phyloP scores from a whole-genome alignment of 1,284 basidiomycete species.

The Heterobasidion occidentale region DNA sequence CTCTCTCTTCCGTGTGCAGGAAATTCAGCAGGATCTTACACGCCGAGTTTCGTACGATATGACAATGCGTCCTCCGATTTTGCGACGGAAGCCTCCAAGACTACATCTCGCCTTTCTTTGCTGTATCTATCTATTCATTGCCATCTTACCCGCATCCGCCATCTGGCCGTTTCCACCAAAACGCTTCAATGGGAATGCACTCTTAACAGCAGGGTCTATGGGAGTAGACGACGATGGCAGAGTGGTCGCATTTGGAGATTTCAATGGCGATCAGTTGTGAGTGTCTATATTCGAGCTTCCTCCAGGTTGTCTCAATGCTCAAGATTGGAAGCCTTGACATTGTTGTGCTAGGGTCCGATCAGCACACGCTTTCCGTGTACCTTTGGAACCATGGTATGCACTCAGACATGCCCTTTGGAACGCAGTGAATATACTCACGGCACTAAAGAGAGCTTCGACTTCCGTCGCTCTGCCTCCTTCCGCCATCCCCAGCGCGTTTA shows the following conservation, averaged over 20 bases:
- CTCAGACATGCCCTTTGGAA: background rate
- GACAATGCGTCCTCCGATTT: background rate
- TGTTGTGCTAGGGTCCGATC: constrained; percentile 66
- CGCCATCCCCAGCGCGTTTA: constrained; percentile 46
- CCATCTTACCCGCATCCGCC: constrained; percentile 14
- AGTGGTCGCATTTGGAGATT: constrained; percentile 89
- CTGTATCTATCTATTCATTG: background rate
- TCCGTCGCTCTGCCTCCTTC: constrained; percentile 46
- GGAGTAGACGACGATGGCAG: constrained; percentile 70
- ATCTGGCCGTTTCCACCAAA: constrained; percentile 82
- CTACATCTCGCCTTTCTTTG: background rate
- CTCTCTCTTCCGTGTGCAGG: no score
- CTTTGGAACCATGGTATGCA: constrained; percentile 79
- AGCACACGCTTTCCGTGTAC: constrained; percentile 67
- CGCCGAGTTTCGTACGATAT: no score
- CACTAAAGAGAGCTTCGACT: constrained; percentile 50
- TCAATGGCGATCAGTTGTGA: constrained; percentile 92
- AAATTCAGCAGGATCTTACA: no score
- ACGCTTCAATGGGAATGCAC: constrained; percentile 79
- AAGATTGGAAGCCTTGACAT: constrained; percentile 63
- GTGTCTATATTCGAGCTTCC: constrained; percentile 21
- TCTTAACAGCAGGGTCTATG: constrained; percentile 76
- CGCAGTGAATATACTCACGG: background rate
- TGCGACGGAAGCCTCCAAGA: constrained; percentile 4
- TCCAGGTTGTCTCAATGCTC: background rate